Conservation (phyloP, 306 rosid genomes). For the Lablab purpureus region DNA sequence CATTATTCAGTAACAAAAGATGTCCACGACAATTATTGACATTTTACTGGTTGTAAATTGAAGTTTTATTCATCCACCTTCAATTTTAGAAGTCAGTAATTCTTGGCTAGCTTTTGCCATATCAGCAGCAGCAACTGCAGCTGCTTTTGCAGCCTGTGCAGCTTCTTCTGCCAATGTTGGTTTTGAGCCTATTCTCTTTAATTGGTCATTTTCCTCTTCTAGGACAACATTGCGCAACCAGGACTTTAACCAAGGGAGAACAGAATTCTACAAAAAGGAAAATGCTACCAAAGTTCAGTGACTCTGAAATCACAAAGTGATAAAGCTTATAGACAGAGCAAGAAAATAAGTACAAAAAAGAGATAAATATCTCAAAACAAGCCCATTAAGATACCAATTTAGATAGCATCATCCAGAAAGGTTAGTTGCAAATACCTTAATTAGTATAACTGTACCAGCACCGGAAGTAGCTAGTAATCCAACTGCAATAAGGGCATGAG, state of each 20-base stretch:
- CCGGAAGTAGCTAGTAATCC: constrained; percentile 76
- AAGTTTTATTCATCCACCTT: constrained; percentile 59
- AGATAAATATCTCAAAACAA: constrained; percentile 33
- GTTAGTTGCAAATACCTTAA: constrained; percentile 63
- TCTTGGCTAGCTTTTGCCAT: constrained; percentile 81
- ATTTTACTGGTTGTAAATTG: constrained; percentile 24
- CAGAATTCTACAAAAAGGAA: constrained; percentile 62
- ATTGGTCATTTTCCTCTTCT: constrained; percentile 63
- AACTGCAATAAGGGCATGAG: constrained; percentile 70
- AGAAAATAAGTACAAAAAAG: constrained; percentile 7
- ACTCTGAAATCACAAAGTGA: constrained; percentile 32
- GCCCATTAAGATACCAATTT: constrained; percentile 27
- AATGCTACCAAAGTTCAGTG: constrained; percentile 28
- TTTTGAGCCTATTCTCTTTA: constrained; percentile 52
- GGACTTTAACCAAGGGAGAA: constrained; percentile 77
- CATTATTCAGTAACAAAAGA: constrained; percentile 33
- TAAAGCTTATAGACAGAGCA: constrained; percentile 6
- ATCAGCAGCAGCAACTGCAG: constrained; percentile 84
- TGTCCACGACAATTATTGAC: constrained; percentile 14
- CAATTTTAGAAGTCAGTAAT: constrained; percentile 64
- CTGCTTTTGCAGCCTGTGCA: constrained; percentile 82
- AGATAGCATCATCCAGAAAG: constrained; percentile 20
- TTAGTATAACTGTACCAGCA: constrained; percentile 68
- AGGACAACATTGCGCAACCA: constrained; percentile 79
- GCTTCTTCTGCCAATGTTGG: constrained; percentile 79